Evolutionary conservation across 164 flowering plant species (phyloP).

Genomic region (Vitis rotundifolia): DNA sequence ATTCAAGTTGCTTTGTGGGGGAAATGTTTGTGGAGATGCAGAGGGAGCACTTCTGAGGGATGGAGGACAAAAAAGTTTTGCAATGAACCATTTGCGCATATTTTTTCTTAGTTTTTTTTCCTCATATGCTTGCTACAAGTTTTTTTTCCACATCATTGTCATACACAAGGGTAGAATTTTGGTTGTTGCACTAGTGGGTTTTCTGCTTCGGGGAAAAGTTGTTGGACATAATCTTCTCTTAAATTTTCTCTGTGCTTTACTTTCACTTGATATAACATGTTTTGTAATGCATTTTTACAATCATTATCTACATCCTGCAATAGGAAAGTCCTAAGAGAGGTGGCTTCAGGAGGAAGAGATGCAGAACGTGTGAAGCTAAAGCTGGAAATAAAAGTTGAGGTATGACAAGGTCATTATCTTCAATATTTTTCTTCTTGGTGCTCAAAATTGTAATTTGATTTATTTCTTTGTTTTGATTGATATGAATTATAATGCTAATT

Average conservation of each 20-base stretch:
- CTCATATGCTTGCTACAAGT: no score
- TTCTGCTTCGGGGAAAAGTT: background rate
- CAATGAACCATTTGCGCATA: no score
- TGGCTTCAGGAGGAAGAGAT: conserved; percentile 75
- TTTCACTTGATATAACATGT: background rate
- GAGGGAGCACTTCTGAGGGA: no score
- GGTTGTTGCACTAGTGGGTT: no score
- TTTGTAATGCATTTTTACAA: background rate
- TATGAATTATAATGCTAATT: background rate
- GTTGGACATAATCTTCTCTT: background rate
- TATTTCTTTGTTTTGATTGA: background rate
- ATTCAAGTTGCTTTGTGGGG: no score
- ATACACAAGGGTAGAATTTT: no score
- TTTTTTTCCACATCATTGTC: no score
- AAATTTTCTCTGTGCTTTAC: background rate
- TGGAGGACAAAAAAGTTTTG: no score
- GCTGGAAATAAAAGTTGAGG: conserved; percentile 85
- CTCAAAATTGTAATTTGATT: background rate
- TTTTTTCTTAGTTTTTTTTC: no score
- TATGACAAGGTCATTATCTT: conserved; percentile 14
- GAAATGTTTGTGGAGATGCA: no score
- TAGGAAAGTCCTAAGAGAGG: conserved; percentile 80
- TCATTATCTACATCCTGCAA: background rate
- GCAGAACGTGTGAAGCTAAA: conserved; percentile 80
- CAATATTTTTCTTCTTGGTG: no score